Percentiles rank a stretch among this genome's conserved stretches.
Conservation (phyloP, 352 stramenopile species). For the Phytophthora colocasiae region DNA sequence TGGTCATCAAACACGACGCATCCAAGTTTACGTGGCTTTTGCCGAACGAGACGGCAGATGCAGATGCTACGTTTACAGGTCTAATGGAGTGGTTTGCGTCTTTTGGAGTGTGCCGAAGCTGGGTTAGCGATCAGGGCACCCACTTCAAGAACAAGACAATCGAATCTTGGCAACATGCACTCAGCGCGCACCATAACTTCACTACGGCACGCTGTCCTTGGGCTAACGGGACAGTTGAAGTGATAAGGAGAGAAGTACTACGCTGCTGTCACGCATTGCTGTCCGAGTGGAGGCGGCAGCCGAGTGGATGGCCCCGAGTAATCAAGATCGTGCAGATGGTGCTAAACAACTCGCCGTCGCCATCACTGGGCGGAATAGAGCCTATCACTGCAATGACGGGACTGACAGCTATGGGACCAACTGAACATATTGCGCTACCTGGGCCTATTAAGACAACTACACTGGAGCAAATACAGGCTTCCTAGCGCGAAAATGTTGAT, state of each 20-base stretch:
- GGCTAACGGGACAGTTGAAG: too few species aligned
- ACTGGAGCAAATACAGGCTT: too few species aligned
- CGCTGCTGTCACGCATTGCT: too few species aligned
- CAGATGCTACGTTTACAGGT: neutral
- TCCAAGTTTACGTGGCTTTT: neutral
- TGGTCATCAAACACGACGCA: neutral
- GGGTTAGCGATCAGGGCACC: neutral
- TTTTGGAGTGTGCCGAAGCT: neutral
- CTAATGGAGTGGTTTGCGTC: neutral
- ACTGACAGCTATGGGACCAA: too few species aligned
- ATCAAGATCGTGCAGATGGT: neutral
- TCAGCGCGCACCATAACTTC: too few species aligned
- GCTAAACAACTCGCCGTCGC: neutral
- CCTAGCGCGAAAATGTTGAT: too few species aligned
- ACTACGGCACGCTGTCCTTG: too few species aligned
- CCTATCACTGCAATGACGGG: neutral
- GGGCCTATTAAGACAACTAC: too few species aligned
- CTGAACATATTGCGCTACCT: too few species aligned
- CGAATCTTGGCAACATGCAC: neutral
- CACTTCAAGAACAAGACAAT: slow-evolving; percentile 3
- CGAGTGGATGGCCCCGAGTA: too few species aligned
- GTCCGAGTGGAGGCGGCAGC: too few species aligned
- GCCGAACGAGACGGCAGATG: neutral
- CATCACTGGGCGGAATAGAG: neutral
- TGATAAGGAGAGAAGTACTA: too few species aligned